Base-by-base conservation (phyloP, 139 green algal species). In the Chlorella vulgaris region DNA sequence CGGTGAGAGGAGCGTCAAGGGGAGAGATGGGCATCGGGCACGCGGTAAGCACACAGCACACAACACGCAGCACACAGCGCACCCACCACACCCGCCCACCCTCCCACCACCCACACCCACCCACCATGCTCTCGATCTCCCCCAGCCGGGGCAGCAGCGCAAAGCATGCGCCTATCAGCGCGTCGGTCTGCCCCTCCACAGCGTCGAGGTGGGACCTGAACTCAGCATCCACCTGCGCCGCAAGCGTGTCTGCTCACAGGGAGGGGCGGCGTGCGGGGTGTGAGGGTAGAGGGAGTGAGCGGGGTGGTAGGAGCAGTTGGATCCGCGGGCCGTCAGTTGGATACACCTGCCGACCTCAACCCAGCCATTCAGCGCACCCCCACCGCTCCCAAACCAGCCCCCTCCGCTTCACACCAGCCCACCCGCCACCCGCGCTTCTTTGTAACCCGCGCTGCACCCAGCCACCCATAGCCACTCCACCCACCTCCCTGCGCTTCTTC, bases 101-200 rank as follows among this genome's bases (percentile, higher is more conserved):
- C 47, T 58, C 10, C 47, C n/a, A 24, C 21, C 58, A 65, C 21
- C 21, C 58, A 26, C 29, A 40, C 13, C 69, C 28, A 13, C 75
- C 6, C 63, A 96, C 90, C 84, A 92, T 93, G 87, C 87, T 93
- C 82, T 96, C 92, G 3, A 87, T 81, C 86, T 96, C 91, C 7
- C 50, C 71, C 61, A 96, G 75, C 19, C 90, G 74, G 10, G 79
- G 78, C 77, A 94, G 85, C 81, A 94, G 80, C 24, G 55, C 53
- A 61, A 93, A 94, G 67, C 88, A 91, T 31, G 80, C 80, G 26
- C 38, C 69, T 50, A 94, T 76, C 36, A 90, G 76, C 19, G 78
- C 77, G 6, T 84, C 75, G 39, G 87, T 39, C 26, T 74, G 69
- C 24, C 58, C 76, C 15, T 76, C 58, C 47, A 94, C 79, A 0